phyloP scores from a whole-genome alignment of 257 asterid genomes.

The Plantago ovata region DNA sequence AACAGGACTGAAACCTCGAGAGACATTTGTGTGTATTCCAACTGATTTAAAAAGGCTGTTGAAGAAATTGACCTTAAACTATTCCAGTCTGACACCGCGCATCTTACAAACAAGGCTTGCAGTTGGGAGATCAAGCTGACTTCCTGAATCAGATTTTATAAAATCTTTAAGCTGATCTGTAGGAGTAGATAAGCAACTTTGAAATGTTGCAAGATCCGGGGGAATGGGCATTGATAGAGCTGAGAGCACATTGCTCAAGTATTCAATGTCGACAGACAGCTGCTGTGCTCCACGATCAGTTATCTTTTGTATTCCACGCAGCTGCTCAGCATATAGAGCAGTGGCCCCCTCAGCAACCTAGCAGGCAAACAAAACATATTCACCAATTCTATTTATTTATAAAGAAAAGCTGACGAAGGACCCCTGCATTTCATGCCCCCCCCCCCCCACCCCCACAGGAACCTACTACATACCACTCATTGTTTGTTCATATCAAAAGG shows the following conservation, averaged over 20 bases:
- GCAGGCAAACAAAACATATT: not conserved
- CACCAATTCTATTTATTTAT: not conserved
- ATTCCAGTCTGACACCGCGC: conserved; percentile 70
- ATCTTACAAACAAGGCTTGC: conserved; percentile 91
- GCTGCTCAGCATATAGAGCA: conserved; percentile 77
- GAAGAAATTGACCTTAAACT: conserved; percentile 1
- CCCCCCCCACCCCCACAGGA: no score
- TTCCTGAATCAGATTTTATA: conserved; percentile 56
- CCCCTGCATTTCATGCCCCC: no score
- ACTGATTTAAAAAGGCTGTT: not conserved
- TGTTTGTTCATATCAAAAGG: no score
- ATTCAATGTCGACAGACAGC: conserved; percentile 85
- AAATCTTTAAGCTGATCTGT: conserved; percentile 79
- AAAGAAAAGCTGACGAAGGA: no score
- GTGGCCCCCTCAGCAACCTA: conserved; percentile 98
- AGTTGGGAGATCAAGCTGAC: conserved; percentile 77
- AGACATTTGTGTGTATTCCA: not conserved
- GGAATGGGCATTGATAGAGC: conserved; percentile 94
- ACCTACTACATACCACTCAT: no score
- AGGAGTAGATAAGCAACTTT: conserved; percentile 73
- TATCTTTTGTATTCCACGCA: conserved; percentile 83
- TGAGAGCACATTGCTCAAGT: conserved; percentile 86
- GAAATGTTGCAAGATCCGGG: conserved; percentile 74
- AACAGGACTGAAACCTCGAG: not conserved
- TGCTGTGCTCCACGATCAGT: conserved; percentile 96